These are phyloP conservation scores for Penicillium sclerotigenum DNA, from an alignment of 2,329 filamentous ascomycete species.

Conservation along the genomic window DNA sequence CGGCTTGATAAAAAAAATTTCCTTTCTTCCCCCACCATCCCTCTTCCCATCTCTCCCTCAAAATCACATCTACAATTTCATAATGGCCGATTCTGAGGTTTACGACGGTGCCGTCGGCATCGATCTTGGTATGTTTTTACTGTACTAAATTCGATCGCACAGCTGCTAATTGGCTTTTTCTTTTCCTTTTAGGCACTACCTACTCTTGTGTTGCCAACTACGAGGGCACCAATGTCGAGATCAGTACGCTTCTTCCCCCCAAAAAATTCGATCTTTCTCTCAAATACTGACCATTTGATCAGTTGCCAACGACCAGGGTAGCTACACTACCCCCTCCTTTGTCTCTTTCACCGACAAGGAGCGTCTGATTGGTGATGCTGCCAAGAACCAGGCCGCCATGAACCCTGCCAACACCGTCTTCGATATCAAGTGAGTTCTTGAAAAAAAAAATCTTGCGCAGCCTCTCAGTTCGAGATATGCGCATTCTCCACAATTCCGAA, in stretches of 20 bases:
- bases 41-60: conserved; percentile 19
- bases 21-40: conserved; percentile 26
- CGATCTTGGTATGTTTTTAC: conserved; percentile 82
- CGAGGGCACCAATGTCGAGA: conserved; percentile 99
- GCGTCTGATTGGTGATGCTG: conserved; percentile 97
- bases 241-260: conserved; percentile 63
- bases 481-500: neutral
- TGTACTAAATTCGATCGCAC: conserved; percentile 2
- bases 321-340: conserved; percentile 97
- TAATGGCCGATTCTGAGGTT: conserved; percentile 47
- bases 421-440: conserved; percentile 82
- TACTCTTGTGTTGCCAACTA: conserved; percentile 99
- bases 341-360: conserved; percentile 99
- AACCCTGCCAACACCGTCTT: conserved; percentile 98
- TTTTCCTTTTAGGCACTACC: conserved; percentile 72
- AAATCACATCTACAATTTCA: conserved; percentile 21
- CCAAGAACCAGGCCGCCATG: conserved; percentile 99
- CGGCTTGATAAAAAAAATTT: conserved; percentile 29
- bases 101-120: conserved; percentile 99
- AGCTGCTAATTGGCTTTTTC: conserved; percentile 6
- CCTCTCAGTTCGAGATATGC: neutral
- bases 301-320: conserved; percentile 99
- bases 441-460: neutral
- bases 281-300: conserved; percentile 17
- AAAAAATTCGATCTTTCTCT: neutral